A percentile compares a stretch with the other conserved stretches of the same genome.
These are phyloP conservation scores for Tylopilus subfusipes DNA, from an alignment of 768 basidiomycete species.

Conservation along the genomic window DNA sequence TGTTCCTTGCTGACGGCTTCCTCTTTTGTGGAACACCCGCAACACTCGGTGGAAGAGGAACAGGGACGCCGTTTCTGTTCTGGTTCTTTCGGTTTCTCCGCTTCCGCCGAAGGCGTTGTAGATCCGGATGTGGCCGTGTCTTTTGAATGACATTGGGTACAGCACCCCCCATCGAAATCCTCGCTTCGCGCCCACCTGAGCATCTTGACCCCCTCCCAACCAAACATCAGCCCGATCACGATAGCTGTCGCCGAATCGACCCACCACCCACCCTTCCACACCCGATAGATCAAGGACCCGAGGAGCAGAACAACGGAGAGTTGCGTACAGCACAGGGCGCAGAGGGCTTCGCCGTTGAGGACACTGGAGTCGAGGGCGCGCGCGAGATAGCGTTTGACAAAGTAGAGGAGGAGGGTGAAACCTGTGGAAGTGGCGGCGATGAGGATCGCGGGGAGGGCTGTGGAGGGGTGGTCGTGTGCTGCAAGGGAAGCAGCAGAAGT, in stretches of 20 bases:
- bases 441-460: conserved; percentile 40
- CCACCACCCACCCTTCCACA: conserved; percentile 50
- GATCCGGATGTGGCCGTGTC: background rate
- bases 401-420: conserved; percentile 41
- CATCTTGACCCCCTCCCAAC: conserved; percentile 45
- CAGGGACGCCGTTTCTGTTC: background rate
- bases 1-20: background rate
- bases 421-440: conserved; percentile 40
- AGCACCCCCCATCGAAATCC: conserved; percentile 39
- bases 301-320: conserved; percentile 42
- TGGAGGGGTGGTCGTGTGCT: conserved; percentile 36
- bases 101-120: background rate
- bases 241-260: conserved; percentile 44
- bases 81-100: background rate
- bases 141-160: conserved; percentile 12
- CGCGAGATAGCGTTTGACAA: conserved; percentile 45
- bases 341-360: conserved; percentile 43
- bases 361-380: conserved; percentile 41
- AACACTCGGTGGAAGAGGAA: background rate
- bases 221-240: conserved; percentile 39
- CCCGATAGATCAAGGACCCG: conserved; percentile 37
- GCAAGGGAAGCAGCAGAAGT: conserved; percentile 36
- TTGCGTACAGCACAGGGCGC: conserved; percentile 42
- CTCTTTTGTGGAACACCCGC: background rate
- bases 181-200: conserved; percentile 35